Evolutionary conservation across 768 basidiomycete species (phyloP), one percentile per base, ranked within the genome.

Genomic region (Leccinum arenicola): DNA sequence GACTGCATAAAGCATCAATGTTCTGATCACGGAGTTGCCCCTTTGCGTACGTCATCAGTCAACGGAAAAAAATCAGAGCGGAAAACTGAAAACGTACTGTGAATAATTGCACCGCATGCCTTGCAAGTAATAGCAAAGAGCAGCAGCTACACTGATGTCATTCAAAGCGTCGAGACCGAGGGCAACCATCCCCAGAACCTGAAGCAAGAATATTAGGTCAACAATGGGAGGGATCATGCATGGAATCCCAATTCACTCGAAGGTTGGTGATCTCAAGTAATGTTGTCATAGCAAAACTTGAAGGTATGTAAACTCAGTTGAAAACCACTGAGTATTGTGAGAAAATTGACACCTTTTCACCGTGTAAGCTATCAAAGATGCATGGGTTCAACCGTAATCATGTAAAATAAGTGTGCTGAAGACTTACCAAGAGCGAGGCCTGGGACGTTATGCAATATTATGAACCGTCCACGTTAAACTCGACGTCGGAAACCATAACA

Each of bases 1-100:
- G 45, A 88, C 72, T 15, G 86, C 84, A 58, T 86, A 86, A n/a
- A 84, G 64, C 8, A 76, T 83, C 31, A 88, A 71, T 3, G 65
- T 77, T 59, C 81, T 84, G 36, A 87, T 78, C n/a, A 86, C 70
- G 1, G 82, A 77, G 67, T 87, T 79, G 29, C 81, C 78, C 54
- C 84, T 87, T 65, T 2, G 14, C 1, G 29, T 36, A 19, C 38
- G 23, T 1, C 5, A 33, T 71, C 29, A 65, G 45, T 23, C 38
- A 36, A 21, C 4, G 12, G 23, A 14, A 14, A 17, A 21, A 6
- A 17, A 47, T 10, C 3, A 14, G 1, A 51, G 8, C 6, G n/a
- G n/a, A 14, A 8, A 57, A 31, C 33, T 6, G 48, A 29, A 55
- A 40, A 69, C 75, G 33, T 64, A 79, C 84, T 73, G 69, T 55